Base-by-base conservation (phyloP, 768 basidiomycete species). In the Chalciporus pseudorubinellus region DNA sequence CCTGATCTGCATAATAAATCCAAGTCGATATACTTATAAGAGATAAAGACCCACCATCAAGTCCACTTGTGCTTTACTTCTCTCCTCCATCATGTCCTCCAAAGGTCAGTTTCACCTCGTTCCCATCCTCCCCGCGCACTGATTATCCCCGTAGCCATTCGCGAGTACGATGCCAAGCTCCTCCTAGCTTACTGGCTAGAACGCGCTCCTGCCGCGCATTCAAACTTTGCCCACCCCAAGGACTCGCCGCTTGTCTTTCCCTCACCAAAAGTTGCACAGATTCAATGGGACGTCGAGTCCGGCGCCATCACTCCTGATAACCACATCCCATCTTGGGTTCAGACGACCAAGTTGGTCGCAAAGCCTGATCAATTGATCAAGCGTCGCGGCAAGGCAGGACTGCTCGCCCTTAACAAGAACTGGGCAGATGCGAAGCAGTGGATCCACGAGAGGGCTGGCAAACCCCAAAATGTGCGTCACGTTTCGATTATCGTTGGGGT, bases 291-390 rank as follows among this genome's bases (percentile, higher is more conserved):
- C 70, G 71, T 87, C 3, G 79, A 71, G 39, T 85, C 89, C 7
- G 77, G 77, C 45, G 62, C 78, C 3, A 75, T 84, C 71, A 83
- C 82, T 1, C 72, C 81, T 31, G 83, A 84, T 50, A 75, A 66
- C 34, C 72, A 77, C 53, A 72, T 93, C 26, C 90, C 90, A 14
- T 72, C 78, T 61, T 94, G 91, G 92, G 87, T 94, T 31, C 85
- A 83, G 74, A 82, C 78, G 59, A 83, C 69, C 59, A 91, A 92
- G 78, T 90, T 95, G 70, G 94, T 97, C 64, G 94, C 85, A 16
- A 97, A 97, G 77, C 94, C 94, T 21, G 94, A 95, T 76, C 94
- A 97, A 76, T 87, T 98, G 72, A 98, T 98, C 84, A 99, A 98
- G 79, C 89, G 97, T 59, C 90, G 97, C 56, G 97, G 97, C 65